These are phyloP conservation scores for Neovahlkampfia damariscottae DNA, from an alignment of 78 protist genomes.

Conservation along the genomic window DNA sequence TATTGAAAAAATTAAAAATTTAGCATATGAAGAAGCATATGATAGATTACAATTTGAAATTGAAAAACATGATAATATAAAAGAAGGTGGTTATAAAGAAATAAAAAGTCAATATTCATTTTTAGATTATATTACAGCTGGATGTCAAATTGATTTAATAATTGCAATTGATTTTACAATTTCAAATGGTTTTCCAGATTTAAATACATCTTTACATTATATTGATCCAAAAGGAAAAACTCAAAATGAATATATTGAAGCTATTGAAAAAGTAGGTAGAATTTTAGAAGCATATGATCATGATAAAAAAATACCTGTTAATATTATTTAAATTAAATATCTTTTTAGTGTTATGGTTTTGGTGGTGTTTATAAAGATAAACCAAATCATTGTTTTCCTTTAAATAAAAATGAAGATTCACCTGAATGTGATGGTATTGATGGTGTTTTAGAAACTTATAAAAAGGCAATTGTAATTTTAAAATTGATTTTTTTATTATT, in stretches of 20 bases:
- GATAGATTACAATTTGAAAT: too few species aligned
- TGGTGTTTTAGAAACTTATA: conserved; percentile 2
- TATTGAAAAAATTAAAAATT: too few species aligned
- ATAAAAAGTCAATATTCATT: neutral
- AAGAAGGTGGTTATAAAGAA: too few species aligned
- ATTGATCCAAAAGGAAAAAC: neutral
- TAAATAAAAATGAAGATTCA: neutral
- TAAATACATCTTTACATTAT: conserved; percentile 49
- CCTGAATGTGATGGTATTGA: neutral
- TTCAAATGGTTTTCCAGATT: conserved; percentile 40
- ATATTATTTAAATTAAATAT: conserved; percentile 54
- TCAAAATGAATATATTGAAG: conserved; percentile 42
- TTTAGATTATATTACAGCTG: neutral
- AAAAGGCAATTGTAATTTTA: too few species aligned
- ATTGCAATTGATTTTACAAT: conserved; percentile 80
- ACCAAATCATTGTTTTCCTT: conserved; percentile 53
- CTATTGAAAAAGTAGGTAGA: conserved; percentile 39
- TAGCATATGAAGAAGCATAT: too few species aligned
- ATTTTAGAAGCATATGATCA: conserved; percentile 46
- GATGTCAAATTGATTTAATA: conserved; percentile 15
- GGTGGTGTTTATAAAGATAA: too few species aligned
- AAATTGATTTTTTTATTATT: too few species aligned
- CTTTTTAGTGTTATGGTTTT: neutral
- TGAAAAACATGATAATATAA: too few species aligned
- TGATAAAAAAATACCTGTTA: conserved; percentile 46